Evolutionary conservation across 1,284 basidiomycete species (phyloP).

Genomic region (Irpex rosettiformis): DNA sequence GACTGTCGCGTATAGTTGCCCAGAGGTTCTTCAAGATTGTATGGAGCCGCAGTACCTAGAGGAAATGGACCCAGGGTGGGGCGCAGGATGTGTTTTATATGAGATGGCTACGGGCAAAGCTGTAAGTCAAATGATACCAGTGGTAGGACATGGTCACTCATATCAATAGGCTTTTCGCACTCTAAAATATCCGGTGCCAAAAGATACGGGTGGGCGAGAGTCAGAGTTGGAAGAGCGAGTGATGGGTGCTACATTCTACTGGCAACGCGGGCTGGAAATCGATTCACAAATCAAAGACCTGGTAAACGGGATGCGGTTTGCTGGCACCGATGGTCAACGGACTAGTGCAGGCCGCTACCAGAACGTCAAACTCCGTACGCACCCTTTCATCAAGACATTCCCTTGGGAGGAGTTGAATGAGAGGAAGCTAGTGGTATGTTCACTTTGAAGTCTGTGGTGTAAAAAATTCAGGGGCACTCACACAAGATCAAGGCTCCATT

Average conservation of each 20-base stretch:
- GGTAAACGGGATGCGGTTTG: conserved; percentile 39
- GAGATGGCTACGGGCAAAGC: conserved; percentile 68
- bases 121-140: conserved; percentile 27
- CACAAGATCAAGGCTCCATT: too few species aligned
- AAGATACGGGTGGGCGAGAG: conserved; percentile 10
- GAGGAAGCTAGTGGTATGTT: conserved; percentile 14
- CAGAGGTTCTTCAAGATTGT: conserved; percentile 55
- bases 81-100: conserved; percentile 68
- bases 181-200: background rate
- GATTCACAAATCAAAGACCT: conserved; percentile 38
- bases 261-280: conserved; percentile 21
- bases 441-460: too few species aligned
- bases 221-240: conserved; percentile 12
- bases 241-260: background rate
- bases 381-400: conserved; percentile 22
- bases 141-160: too few species aligned
- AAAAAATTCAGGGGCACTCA: too few species aligned
- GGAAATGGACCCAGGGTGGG: conserved; percentile 72
- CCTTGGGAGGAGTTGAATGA: conserved; percentile 14
- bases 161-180: conserved; percentile 4
- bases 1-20: conserved; percentile 68
- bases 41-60: conserved; percentile 42
- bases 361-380: conserved; percentile 19
- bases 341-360: conserved; percentile 4
- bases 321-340: conserved; percentile 27